phyloP scores from a whole-genome alignment of 192 early-diverging fungal species.

The Paraglomus occultum region DNA sequence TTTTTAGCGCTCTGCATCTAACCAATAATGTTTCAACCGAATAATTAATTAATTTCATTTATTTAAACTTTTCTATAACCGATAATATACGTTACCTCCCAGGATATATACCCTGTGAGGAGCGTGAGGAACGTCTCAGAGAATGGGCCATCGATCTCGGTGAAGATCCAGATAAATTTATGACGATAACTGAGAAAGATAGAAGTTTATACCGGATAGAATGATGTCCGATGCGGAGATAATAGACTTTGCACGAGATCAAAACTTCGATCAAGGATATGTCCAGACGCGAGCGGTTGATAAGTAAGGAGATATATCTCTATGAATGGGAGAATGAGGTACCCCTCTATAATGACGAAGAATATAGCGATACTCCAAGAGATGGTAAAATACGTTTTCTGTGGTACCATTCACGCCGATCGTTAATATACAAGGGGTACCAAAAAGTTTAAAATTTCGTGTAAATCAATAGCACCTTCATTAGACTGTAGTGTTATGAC shows the following conservation, averaged over 20 bases:
- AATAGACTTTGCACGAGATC: slow-evolving; percentile 12
- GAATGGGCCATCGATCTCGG: slow-evolving; percentile 12
- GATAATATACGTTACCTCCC: no score
- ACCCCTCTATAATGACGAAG: neutral
- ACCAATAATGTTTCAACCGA: no score
- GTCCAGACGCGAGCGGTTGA: slow-evolving; percentile 7
- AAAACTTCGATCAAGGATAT: neutral
- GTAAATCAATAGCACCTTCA: no score
- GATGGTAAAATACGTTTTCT: no score
- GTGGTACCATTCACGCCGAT: no score
- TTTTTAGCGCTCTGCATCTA: no score
- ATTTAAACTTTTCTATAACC: no score
- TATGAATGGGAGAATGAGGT: neutral
- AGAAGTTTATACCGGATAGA: neutral
- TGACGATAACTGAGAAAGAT: slow-evolving; percentile 12
- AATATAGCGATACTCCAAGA: slow-evolving; percentile 1
- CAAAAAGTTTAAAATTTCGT: no score
- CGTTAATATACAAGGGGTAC: no score
- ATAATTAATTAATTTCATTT: no score
- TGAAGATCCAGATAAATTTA: slow-evolving; percentile 10
- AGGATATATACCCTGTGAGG: slow-evolving; percentile 6
- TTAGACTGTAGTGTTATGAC: no score
- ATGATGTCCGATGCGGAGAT: slow-evolving; percentile 11
- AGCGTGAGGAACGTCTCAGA: slow-evolving; percentile 1
- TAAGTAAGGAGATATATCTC: slow-evolving; percentile 7